phyloP scores from a whole-genome alignment of 345 rosid genomes.

The Stellera chamaejasme region DNA sequence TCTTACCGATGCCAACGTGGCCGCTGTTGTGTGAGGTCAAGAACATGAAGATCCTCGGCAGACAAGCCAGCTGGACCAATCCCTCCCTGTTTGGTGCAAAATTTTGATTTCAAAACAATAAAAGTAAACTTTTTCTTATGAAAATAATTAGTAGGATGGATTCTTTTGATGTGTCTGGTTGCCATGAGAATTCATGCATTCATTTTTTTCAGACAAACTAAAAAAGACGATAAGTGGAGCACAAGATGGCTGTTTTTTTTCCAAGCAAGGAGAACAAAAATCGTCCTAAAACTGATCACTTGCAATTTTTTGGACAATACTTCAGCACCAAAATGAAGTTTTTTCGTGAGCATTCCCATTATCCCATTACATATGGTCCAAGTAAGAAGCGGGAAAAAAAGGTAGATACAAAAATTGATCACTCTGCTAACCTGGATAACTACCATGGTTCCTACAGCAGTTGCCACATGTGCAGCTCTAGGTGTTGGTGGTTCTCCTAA shows the following conservation, averaged over 20 bases:
- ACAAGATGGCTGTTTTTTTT: too few species aligned
- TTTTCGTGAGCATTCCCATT: too few species aligned
- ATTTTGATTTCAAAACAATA: neutral
- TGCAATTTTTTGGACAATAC: too few species aligned
- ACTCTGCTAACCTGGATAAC: constrained; percentile 76
- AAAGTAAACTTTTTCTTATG: neutral
- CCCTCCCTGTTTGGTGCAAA: constrained; percentile 64
- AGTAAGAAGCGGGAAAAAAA: neutral
- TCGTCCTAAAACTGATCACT: too few species aligned
- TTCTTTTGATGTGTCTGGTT: too few species aligned
- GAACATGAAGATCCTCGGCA: constrained; percentile 99
- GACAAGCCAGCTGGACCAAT: constrained; percentile 99
- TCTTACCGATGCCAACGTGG: constrained; percentile 96
- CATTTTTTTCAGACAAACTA: too few species aligned
- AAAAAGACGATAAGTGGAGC: too few species aligned
- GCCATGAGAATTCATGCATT: too few species aligned
- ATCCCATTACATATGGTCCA: too few species aligned
- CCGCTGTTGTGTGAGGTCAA: constrained; percentile 92
- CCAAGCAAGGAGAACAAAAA: too few species aligned
- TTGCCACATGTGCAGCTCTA: constrained; percentile 99
- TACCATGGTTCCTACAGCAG: constrained; percentile 99
- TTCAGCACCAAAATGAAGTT: too few species aligned
- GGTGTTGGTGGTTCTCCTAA: constrained; percentile 98
- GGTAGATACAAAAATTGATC: neutral
- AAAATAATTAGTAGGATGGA: too few species aligned